These are phyloP conservation scores for Salix viminalis DNA, from an alignment of 345 rosid species.

Conservation along the genomic window DNA sequence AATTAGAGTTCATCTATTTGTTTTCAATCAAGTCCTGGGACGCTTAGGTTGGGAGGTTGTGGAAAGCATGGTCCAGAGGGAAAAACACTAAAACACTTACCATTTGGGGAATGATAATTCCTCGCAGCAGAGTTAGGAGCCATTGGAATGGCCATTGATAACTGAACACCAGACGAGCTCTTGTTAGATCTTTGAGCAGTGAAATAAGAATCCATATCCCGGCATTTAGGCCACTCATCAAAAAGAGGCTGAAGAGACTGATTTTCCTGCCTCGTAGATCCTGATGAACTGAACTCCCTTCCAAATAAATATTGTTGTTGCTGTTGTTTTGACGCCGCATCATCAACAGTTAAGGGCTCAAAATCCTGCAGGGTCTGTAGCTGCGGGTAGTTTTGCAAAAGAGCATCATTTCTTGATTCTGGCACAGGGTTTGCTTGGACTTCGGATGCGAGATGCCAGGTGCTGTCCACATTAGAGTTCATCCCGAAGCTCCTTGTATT, in stretches of 20 bases:
- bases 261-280: constrained; percentile 15
- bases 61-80: background rate
- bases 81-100: background rate
- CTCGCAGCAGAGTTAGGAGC: constrained; percentile 1
- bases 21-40: background rate
- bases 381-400: constrained; percentile 10
- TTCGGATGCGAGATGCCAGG: constrained; percentile 12
- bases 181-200: constrained; percentile 10
- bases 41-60: background rate
- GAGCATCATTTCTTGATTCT: constrained; percentile 12
- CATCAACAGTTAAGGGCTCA: constrained; percentile 10
- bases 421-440: constrained; percentile 2
- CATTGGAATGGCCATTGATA: constrained; percentile 25
- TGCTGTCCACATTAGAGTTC: constrained; percentile 2
- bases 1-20: background rate
- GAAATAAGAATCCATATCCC: constrained; percentile 13
- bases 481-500: constrained; percentile 1
- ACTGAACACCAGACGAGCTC: constrained; percentile 19
- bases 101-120: background rate
- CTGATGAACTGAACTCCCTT: constrained; percentile 15
- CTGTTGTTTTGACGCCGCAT: constrained; percentile 17
- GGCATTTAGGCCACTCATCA: constrained; percentile 25
- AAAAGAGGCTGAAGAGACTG: constrained; percentile 23
- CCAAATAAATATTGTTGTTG: constrained; percentile 25
- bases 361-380: constrained; percentile 15